These are phyloP conservation scores for Meyerozyma guilliermondii DNA, from an alignment of 1,139 yeast genomes.

Conservation along the genomic window DNA sequence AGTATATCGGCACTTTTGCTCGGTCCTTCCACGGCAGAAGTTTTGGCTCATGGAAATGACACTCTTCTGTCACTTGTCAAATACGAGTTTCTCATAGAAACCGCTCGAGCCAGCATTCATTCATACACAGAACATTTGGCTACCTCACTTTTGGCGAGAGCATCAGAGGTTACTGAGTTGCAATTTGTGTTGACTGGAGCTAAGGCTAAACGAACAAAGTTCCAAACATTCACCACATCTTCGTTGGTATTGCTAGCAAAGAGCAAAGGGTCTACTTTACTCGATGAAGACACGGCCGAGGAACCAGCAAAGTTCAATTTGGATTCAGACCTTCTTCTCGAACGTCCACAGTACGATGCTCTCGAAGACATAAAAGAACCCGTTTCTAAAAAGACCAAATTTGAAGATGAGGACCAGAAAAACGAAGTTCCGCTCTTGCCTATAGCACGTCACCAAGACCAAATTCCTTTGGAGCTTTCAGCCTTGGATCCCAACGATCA, in stretches of 20 bases:
- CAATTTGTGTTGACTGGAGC: conserved; percentile 77
- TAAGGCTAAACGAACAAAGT: conserved; percentile 82
- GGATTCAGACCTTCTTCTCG: conserved; percentile 76
- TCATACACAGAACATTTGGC: conserved; percentile 57
- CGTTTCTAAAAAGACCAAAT: conserved; percentile 35
- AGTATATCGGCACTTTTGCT: conserved; percentile 37
- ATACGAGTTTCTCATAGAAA: conserved; percentile 56
- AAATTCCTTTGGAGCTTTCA: conserved; percentile 54
- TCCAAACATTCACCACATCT: conserved; percentile 65
- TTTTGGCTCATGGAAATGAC: conserved; percentile 18
- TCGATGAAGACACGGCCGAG: conserved; percentile 14
- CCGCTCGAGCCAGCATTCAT: conserved; percentile 57
- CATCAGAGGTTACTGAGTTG: conserved; percentile 54
- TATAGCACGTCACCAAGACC: conserved; percentile 53
- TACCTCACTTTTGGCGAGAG: conserved; percentile 47
- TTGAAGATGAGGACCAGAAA: conserved; percentile 30
- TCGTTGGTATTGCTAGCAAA: conserved; percentile 78
- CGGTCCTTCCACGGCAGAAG: conserved; percentile 25
- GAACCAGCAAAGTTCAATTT: conserved; percentile 55
- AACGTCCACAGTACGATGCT: conserved; percentile 63
- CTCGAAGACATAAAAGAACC: conserved; percentile 43
- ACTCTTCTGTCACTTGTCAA: conserved; percentile 33
- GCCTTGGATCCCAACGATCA: conserved; percentile 76
- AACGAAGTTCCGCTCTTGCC: conserved; percentile 47
- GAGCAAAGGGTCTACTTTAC: conserved; percentile 30